Base-by-base conservation (phyloP, 192 early-diverging fungal genomes). In the Gaertneriomyces sp. region DNA sequence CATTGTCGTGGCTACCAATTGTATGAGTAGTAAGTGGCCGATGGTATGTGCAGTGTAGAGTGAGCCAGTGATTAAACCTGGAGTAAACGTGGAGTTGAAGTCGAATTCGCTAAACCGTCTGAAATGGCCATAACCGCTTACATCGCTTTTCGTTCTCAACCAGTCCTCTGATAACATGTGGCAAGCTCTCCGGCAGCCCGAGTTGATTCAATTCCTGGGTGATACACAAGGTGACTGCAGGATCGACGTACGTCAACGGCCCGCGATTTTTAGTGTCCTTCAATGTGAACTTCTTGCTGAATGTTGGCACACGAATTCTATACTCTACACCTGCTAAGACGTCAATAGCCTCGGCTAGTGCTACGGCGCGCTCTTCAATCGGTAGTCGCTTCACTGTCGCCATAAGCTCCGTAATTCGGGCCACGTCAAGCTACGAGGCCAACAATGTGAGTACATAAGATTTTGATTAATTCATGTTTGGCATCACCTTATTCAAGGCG, bases 61-160 rank as follows among this genome's bases (percentile, higher is more conserved):
- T 20, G 39, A 40, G 16, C 64, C 64, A 17, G 64, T 16, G n/a
- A 55, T 55, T 42, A 45, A 33, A 10, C 8, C 62, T 64, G 51
- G 1, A 33, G 8, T 38, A 1, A 25, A 51, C 6, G 5, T 11
- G 12, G 39, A 33, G 11, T n/a, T n/a, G 53, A 10, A 14, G 38
- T 20, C 19, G 43, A 16, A 39, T 19, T 14, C 8, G 4, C 6
- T 39, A 52, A 10, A 38, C 7, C n/a, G 45, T 20, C 14, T 8
- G 60, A 45, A 8, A 14, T 20, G 20, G 49, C n/a, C 49, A 42
- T 4, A 11, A 33, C 1, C 33, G 38, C 50, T 4, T 40, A 64
- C 62, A 53, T 47, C 58, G 55, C 64, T 66, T 66, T 14, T 66
- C 46, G 16, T 19, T 40, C 17, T 66, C 64, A 41, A 66, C 46